Evolutionary conservation across 108 stramenopile genomes (phyloP).

Genomic region (Fragilaria crotonensis): DNA sequence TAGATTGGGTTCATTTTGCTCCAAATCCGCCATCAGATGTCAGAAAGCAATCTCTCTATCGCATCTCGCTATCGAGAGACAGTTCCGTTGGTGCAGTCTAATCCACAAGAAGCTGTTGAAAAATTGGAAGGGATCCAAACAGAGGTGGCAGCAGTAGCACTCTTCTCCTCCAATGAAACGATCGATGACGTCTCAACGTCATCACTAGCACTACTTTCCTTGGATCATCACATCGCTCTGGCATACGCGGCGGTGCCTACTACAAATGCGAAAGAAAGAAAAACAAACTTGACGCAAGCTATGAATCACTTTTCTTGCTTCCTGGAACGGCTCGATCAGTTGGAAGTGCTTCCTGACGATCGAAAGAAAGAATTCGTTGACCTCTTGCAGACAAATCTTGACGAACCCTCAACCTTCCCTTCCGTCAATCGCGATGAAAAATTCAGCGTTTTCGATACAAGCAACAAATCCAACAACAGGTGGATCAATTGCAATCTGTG

Average conservation of each 20-base stretch:
- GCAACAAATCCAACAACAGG: conserved; percentile 32
- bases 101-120: conserved; percentile 6
- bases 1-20: too few relatives aligned
- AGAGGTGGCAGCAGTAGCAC: conserved; percentile 19
- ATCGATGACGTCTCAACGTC: conserved; percentile 62
- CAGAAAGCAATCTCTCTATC: background rate
- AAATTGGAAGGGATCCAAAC: conserved; percentile 27
- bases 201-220: conserved; percentile 45
- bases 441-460: conserved; percentile 51
- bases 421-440: conserved; percentile 39
- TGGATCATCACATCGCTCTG: conserved; percentile 62
- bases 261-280: conserved; percentile 17
- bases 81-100: background rate
- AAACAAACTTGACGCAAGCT: conserved; percentile 31
- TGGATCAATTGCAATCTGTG: conserved; percentile 32
- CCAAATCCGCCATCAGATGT: too few relatives aligned
- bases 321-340: conserved; percentile 38
- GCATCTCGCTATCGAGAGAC: background rate
- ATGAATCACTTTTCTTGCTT: conserved; percentile 46
- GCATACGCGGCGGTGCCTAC: conserved; percentile 43
- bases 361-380: conserved; percentile 39
- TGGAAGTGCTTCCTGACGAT: conserved; percentile 36
- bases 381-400: conserved; percentile 26
- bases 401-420: conserved; percentile 1
- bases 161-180: conserved; percentile 65